phyloP scores from a whole-genome alignment of 140 eudicot species.

The Erigeron philadelphicus region DNA sequence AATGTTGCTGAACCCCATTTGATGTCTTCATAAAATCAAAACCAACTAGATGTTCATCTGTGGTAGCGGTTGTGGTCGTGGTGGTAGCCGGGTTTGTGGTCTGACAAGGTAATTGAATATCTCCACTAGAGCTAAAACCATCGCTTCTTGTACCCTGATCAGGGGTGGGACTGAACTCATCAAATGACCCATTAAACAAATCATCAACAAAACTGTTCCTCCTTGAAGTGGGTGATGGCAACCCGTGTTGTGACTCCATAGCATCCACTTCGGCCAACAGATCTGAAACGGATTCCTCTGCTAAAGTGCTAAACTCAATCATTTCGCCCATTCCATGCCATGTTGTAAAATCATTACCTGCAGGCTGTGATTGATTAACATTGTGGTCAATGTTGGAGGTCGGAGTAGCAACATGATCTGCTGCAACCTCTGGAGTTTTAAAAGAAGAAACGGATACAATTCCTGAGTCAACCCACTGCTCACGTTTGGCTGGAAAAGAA shows the following conservation, averaged over 20 bases:
- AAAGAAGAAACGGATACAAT: constrained; percentile 29
- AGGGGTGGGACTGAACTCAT: constrained; percentile 51
- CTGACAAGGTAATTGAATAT: constrained; percentile 44
- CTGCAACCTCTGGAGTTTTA: constrained; percentile 35
- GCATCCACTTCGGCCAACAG: constrained; percentile 93
- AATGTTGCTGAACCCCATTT: constrained; percentile 26
- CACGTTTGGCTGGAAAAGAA: constrained; percentile 42
- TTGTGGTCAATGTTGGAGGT: constrained; percentile 40
- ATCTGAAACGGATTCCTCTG: constrained; percentile 95
- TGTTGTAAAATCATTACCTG: constrained; percentile 33
- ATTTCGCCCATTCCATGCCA: constrained; percentile 61
- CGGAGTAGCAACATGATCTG: constrained; percentile 44
- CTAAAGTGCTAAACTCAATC: constrained; percentile 77
- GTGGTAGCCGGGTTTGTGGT: constrained; percentile 11
- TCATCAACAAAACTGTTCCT: constrained; percentile 63
- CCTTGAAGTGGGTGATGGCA: constrained; percentile 81
- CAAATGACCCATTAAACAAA: constrained; percentile 56
- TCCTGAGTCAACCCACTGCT: constrained; percentile 53
- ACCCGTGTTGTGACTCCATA: constrained; percentile 82
- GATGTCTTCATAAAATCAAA: constrained; percentile 47
- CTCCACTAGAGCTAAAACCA: constrained; percentile 68
- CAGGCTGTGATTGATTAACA: constrained; percentile 31
- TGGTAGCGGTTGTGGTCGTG: constrained; percentile 21
- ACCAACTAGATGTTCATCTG: constrained; percentile 30
- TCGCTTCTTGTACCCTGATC: constrained; percentile 57